Percentiles rank a stretch among this genome's conserved stretches.
Conservation (phyloP, 176 grass and related monocot species). For the Aegilops tauschii region DNA sequence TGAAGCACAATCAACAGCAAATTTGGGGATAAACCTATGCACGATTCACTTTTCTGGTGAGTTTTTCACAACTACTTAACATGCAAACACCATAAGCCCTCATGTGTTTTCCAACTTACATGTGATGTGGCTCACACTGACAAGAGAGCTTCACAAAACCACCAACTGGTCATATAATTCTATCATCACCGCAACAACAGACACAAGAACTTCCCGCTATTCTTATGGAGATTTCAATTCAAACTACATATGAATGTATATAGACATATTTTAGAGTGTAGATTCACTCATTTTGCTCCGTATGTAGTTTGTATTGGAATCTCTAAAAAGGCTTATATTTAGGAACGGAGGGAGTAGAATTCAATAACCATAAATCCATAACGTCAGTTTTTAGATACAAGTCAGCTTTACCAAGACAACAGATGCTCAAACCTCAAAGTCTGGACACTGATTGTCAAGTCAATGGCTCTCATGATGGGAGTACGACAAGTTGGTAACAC, state of each 20-base stretch:
- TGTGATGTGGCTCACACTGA: neutral
- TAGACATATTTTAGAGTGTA: too few relatives aligned
- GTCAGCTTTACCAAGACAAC: neutral
- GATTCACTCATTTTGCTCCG: too few relatives aligned
- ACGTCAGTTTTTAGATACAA: neutral
- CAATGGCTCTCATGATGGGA: neutral
- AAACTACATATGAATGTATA: too few relatives aligned
- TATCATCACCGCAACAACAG: neutral
- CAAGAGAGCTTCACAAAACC: neutral
- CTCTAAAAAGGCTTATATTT: too few relatives aligned
- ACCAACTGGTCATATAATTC: neutral
- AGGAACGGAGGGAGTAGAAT: neutral
- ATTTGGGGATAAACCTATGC: neutral
- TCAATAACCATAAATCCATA: neutral
- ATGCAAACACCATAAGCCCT: constrained; percentile 13
- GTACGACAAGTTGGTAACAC: neutral
- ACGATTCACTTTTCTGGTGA: neutral
- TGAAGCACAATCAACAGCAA: neutral
- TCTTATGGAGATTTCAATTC: neutral
- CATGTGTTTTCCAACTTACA: neutral
- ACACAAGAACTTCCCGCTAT: neutral
- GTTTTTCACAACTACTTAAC: neutral
- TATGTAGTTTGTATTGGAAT: too few relatives aligned
- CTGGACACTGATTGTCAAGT: neutral
- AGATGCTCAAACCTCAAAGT: neutral